These are phyloP conservation scores for Boletus patriciae DNA, from an alignment of 768 basidiomycete species.

Conservation along the genomic window DNA sequence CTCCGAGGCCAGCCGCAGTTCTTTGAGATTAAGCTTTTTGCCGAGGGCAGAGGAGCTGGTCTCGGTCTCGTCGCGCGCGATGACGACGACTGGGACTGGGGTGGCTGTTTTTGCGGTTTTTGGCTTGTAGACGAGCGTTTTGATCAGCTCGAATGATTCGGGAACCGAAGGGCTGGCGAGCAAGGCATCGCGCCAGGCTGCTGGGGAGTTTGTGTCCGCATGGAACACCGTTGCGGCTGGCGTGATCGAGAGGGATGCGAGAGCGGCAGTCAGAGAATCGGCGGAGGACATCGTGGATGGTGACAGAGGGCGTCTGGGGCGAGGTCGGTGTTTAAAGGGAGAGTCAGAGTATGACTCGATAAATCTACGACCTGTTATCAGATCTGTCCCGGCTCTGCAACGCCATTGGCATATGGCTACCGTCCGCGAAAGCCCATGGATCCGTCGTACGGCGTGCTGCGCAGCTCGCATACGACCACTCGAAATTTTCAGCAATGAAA, in stretches of 20 bases:
- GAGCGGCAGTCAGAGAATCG: conserved; percentile 38
- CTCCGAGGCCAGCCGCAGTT: conserved; percentile 80
- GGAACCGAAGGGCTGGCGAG: conserved; percentile 51
- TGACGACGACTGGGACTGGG: conserved; percentile 82
- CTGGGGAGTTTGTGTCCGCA: conserved; percentile 62
- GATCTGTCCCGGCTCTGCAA: conserved; percentile 15
- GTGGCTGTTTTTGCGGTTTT: conserved; percentile 90
- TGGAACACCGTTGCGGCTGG: conserved; percentile 57
- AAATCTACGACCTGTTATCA: conserved; percentile 19
- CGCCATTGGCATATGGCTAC: conserved; percentile 13
- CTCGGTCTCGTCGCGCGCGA: conserved; percentile 84
- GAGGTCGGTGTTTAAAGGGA: conserved; percentile 17
- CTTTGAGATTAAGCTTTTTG: conserved; percentile 82
- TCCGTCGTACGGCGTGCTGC: conserved; percentile 27
- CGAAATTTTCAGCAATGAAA: conserved; percentile 13
- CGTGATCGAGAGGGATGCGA: conserved; percentile 55
- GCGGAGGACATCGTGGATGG: conserved; percentile 37
- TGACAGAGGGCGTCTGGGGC: background rate
- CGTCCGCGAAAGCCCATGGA: conserved; percentile 21
- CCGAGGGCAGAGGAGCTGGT: conserved; percentile 74
- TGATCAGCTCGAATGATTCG: conserved; percentile 68
- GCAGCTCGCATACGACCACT: conserved; percentile 25
- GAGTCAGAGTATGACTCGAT: conserved; percentile 27
- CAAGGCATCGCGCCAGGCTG: conserved; percentile 75
- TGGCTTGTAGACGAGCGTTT: conserved; percentile 93